Base-by-base conservation (phyloP, 2,329 filamentous ascomycete genomes). In the Alternaria alternata region DNA sequence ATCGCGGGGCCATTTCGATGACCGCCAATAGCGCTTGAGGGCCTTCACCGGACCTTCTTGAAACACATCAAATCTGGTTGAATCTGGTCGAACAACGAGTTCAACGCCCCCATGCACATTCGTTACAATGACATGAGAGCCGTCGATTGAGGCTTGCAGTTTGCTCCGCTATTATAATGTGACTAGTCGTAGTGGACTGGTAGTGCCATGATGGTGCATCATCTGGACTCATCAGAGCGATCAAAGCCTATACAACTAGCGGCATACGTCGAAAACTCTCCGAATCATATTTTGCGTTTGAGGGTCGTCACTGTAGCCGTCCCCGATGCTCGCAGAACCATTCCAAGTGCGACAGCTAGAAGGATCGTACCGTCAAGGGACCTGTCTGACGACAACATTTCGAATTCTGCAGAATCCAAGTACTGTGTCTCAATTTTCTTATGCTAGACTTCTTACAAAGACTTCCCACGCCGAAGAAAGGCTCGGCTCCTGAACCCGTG, bases 11-110 rank as follows among this genome's bases (percentile, higher is more conserved):
- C 61, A 63, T 64, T 54, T 61, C 49, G 43, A 18, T 42, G 9
- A 47, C 41, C 51, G 59, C 72, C 70, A 74, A 73, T 74, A n/a
- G 63, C 57, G 43, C 48, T 22, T 30, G 22, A 22, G 32, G 54
- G 26, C 36, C 48, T 36, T 47, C 61, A 57, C 46, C 57, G 55
- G 26, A 61, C 52, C 18, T 51, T 32, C 57, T 39, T 39, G 67
- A 71, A 70, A 72, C 67, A 62, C 57, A 52, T 47, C 47, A 51
- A 53, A 58, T 63, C 51, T 54, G 59, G 51, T 36, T 51, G 54
- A 32, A 53, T 41, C 11, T 47, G 59, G 47, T 58, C 51, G 42
- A 57, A 64, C 62, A 66, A 64, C 62, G 55, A 66, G 49, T 60
- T 48, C 62, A 57, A 63, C 39, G 34, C 58, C 53, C 46, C 56